Evolutionary conservation across 805 yeast genomes (phyloP), one percentile per base, ranked within the genome.

Genomic region (Wickerhamiella azyma): DNA sequence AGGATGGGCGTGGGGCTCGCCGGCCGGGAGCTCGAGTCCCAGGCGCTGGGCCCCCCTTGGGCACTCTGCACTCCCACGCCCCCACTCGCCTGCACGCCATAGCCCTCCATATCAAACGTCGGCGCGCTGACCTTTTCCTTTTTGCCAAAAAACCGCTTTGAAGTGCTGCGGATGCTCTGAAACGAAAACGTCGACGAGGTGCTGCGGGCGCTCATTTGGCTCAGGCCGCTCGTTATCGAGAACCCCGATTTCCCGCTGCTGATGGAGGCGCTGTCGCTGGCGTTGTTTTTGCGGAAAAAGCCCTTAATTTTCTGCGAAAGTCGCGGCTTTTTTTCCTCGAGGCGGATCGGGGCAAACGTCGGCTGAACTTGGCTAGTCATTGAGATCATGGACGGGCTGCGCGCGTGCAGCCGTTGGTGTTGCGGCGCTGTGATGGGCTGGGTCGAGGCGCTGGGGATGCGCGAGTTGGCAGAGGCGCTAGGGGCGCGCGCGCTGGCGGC

Each of bases 111-210:
- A 30, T 30, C 38, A 24, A 43, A 37, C 9, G 41, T 43, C 4
- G 41, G 46, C n/a, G 19, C 30, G 26, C n/a, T 7, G 9, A 37
- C 41, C 37, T 30, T 28, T 11, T 10, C 26, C 39, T 45, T 39
- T 18, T 45, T 45, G 1, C 45, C 21, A 21, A 45, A 45, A 8
- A 45, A n/a, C 11, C 40, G 35, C 40, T 45, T 45, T 4, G 44
- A 32, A 2, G 41, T 33, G 10, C 51, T 50, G 24, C 46, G 45
- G 29, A 54, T 37, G 1, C 61, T 55, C 2, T 57, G 51, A 43
- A 55, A 46, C 9, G 64, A 58, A n/a, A 55, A 49, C 5, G 53
- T 52, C 4, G 62, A 56, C 14, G 55, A 49, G 5, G 56, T 50
- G 3, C 62, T 59, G 40, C 43, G 47, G n/a, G 51, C 44, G 5